Evolutionary conservation across 2,329 filamentous ascomycete species (phyloP), one percentile per base, ranked within the genome.

Genomic region (Tolypocladium sp.): DNA sequence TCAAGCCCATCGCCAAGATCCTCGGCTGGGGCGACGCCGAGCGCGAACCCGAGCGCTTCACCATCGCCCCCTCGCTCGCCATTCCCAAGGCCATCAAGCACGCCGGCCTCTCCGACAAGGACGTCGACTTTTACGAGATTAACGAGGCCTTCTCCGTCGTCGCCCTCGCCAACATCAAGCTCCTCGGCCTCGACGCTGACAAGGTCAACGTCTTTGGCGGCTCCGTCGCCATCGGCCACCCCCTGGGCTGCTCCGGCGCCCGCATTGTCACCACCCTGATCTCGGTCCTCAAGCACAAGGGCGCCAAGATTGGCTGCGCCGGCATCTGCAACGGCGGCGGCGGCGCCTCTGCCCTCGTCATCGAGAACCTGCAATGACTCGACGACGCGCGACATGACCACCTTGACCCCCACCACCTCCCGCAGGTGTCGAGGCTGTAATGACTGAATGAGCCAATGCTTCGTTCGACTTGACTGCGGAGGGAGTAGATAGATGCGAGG

Each of bases 111-210:
- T 83, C 85, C 59, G 82, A 87, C 66, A 85, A 88, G 63, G 82
- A 90, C 61, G 82, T 99, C 60, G 93, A 97, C 70, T 94, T 86
- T 67, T 99, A 94, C 75, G 94, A 99, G 82, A 97, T 99, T 82
- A 99, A 99, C 81, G 94, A 99, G 82, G 94, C 94, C 49, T 99
- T 99, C 82, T 94, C 90, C 63, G 94, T 96, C 56, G 94, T 99
- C 63, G 91, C 94, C 44, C 83, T 99, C 57, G 92, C 94, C 66
- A 99, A 99, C 81, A 86, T 96, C 79, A 96, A 99, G 84, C 76
- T 97, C 58, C 86, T 99, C 46, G 82, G 81, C 62, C 78, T 99
- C 59, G 80, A 81, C 64, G 83, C 90, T 65, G 90, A 92, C 61
- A 95, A 92, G 78, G 92, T 99, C 72, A 99, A 99, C 78, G 80